Percentiles rank a stretch among this genome's conserved stretches.
phyloP scores from a whole-genome alignment of 345 rosid species.

The Moringa oleifera region DNA sequence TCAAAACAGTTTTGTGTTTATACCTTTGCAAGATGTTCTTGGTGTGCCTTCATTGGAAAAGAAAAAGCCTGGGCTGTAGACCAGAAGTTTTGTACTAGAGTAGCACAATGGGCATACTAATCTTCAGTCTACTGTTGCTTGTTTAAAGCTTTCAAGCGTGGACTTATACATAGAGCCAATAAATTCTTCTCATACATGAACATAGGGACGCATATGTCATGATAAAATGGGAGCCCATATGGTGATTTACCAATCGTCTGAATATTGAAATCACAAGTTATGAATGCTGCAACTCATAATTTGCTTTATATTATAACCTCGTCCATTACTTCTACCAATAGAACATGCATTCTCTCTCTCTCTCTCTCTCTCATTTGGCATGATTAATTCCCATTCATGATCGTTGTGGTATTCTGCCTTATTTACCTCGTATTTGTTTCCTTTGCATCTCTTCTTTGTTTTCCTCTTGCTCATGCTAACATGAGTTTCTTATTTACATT shows the following conservation, averaged over 20 bases:
- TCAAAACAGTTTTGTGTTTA: not conserved
- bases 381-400: not conserved
- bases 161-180: not conserved
- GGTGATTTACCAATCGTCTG: no score
- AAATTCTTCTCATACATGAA: no score
- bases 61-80: not conserved
- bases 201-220: not conserved
- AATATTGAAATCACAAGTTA: no score
- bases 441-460: not conserved
- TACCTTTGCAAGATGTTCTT: not conserved
- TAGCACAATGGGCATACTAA: not conserved
- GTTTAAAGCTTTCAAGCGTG: not conserved
- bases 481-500: not conserved
- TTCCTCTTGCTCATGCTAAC: not conserved
- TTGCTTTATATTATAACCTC: no score
- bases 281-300: no score
- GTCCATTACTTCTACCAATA: no score
- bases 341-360: not conserved
- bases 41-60: not conserved
- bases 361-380: not conserved
- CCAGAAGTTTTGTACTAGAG: not conserved
- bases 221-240: no score
- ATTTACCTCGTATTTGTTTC: not conserved
- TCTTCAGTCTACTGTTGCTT: not conserved
- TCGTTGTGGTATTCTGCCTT: not conserved